Evolutionary conservation across 1,139 yeast species (phyloP).

Genomic region (Suhomyces yuchorum): DNA sequence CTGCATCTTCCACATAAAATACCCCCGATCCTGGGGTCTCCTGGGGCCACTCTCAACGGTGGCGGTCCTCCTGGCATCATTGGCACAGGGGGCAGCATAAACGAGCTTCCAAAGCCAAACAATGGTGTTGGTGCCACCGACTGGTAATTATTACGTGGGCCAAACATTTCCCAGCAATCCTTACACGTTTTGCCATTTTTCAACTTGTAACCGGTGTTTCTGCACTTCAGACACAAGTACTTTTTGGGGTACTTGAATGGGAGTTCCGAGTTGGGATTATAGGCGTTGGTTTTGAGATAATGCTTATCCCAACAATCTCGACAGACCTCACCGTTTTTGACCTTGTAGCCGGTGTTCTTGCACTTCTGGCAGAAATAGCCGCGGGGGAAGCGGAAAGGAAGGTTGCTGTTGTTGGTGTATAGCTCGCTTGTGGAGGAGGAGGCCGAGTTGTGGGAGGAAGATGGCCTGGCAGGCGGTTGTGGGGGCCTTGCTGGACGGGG

Average conservation of each 20-base stretch:
- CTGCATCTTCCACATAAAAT: constrained; percentile 74
- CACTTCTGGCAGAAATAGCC: constrained; percentile 43
- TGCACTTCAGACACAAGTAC: constrained; percentile 67
- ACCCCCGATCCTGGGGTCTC: constrained; percentile 87
- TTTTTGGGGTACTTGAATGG: constrained; percentile 59
- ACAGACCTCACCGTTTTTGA: constrained; percentile 34
- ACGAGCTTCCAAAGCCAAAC: constrained; percentile 4
- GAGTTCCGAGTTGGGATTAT: constrained; percentile 43
- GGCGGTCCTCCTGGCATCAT: constrained; percentile 7
- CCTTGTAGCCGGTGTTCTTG: constrained; percentile 43
- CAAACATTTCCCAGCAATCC: constrained; percentile 70
- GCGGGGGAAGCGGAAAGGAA: constrained; percentile 59
- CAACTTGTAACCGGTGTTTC: constrained; percentile 69
- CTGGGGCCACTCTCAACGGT: constrained; percentile 62
- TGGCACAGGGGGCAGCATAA: constrained; percentile 1
- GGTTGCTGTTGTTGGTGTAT: constrained; percentile 23
- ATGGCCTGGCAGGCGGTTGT: constrained; percentile 10
- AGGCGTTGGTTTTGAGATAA: constrained; percentile 33
- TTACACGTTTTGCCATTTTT: constrained; percentile 70
- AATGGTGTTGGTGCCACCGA: constrained; percentile 9
- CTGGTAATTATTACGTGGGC: constrained; percentile 38
- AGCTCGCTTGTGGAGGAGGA: constrained; percentile 8
- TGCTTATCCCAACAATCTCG: constrained; percentile 39
- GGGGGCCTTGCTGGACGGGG: constrained; percentile 7
- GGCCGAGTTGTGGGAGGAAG: constrained; percentile 3